Conservation (phyloP, 176 grass and related monocot genomes). For the Musa itinerans region DNA sequence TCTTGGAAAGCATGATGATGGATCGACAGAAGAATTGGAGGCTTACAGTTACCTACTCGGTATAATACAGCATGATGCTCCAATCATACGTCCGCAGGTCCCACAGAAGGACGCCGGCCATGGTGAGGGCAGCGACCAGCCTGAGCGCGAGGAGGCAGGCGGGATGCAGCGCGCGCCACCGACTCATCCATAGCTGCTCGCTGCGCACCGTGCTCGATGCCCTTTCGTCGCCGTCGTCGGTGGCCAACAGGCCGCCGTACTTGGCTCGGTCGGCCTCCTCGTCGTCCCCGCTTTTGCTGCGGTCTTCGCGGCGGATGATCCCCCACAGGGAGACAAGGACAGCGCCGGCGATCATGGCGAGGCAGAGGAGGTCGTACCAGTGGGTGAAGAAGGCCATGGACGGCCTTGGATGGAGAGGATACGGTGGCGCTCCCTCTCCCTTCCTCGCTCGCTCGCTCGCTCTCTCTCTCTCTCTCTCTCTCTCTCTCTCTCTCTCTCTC, state of each 20-base stretch:
- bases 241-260: background rate
- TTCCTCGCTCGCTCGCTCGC: background rate
- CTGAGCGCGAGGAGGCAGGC: slow-evolving; percentile 1
- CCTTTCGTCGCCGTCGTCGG: background rate
- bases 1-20: too few species aligned
- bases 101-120: slow-evolving; percentile 10
- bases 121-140: background rate
- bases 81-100: slow-evolving; percentile 16
- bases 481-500: background rate
- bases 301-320: background rate
- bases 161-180: slow-evolving; percentile 15
- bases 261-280: background rate
- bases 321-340: background rate
- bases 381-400: slow-evolving; percentile 11
- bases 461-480: background rate
- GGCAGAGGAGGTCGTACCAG: slow-evolving; percentile 20
- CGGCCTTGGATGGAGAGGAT: background rate
- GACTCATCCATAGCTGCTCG: slow-evolving; percentile 16
- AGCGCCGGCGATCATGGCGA: background rate
- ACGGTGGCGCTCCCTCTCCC: background rate
- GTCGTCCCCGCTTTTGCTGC: background rate
- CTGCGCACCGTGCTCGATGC: background rate
- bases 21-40: background rate
- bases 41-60: slow-evolving; percentile 2
- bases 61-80: slow-evolving; percentile 23